phyloP scores from a whole-genome alignment of 495 filamentous ascomycete species.

The Trichoderma reesei region DNA sequence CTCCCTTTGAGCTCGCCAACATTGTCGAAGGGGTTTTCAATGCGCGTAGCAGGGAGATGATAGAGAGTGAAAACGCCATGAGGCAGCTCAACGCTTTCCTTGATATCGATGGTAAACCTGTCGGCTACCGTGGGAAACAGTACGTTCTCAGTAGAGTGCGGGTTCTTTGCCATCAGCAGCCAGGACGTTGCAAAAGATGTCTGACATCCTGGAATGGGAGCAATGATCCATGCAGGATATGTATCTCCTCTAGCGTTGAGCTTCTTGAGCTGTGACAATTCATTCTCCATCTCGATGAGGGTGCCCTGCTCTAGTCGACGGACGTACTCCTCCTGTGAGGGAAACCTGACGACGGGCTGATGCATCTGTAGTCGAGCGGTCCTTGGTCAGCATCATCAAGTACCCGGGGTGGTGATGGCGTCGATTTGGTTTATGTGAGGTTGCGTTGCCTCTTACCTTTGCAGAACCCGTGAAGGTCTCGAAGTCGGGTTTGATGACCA shows the following conservation, averaged over 20 bases:
- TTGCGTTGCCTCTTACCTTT: neutral
- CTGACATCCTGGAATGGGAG: neutral
- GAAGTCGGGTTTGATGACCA: neutral
- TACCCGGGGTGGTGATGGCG: neutral
- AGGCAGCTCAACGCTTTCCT: neutral
- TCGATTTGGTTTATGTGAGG: neutral
- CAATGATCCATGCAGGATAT: neutral
- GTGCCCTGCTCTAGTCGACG: neutral
- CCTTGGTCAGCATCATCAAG: neutral
- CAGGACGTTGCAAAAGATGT: neutral
- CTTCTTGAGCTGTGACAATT: neutral
- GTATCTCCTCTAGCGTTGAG: neutral
- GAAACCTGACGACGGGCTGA: neutral
- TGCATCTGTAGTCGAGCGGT: neutral
- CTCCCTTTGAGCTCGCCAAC: neutral
- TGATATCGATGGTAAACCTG: neutral
- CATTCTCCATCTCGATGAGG: slow-evolving; percentile 7
- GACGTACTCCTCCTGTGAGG: neutral
- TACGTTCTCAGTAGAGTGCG: neutral
- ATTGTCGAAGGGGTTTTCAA: slow-evolving; percentile 1
- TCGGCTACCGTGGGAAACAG: neutral
- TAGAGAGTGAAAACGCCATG: neutral
- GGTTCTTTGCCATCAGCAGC: neutral
- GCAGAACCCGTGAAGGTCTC: neutral
- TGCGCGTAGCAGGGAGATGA: neutral